phyloP scores from a whole-genome alignment of 768 basidiomycete genomes.

The Cubamyces sp. region DNA sequence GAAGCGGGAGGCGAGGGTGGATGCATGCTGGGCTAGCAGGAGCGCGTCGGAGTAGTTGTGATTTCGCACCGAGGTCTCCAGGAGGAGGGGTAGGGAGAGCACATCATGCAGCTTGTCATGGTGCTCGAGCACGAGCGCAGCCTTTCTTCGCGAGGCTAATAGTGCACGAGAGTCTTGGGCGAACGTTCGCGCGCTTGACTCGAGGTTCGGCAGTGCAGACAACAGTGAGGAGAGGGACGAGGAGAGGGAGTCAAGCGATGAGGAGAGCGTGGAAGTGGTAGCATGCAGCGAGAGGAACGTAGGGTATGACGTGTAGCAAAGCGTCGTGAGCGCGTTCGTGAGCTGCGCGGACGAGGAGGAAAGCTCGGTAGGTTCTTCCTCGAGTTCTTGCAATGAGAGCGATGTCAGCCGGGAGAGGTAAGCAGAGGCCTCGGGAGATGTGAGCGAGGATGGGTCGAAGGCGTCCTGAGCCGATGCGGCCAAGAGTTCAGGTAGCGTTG shows the following conservation, averaged over 20 bases:
- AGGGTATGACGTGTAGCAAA: slow-evolving; percentile 90
- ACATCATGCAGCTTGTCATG: slow-evolving; percentile 92
- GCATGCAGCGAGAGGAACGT: slow-evolving; percentile 89
- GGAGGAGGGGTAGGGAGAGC: slow-evolving; percentile 86
- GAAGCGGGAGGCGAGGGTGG: slow-evolving; percentile 46
- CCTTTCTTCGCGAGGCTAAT: slow-evolving; percentile 74
- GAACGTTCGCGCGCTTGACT: slow-evolving; percentile 73
- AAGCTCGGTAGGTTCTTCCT: slow-evolving; percentile 73
- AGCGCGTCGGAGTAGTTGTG: slow-evolving; percentile 93
- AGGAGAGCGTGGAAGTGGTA: slow-evolving; percentile 72
- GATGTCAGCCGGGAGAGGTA: slow-evolving; percentile 73
- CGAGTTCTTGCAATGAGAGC: slow-evolving; percentile 68
- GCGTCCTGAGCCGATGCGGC: slow-evolving; percentile 25
- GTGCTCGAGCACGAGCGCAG: slow-evolving; percentile 87
- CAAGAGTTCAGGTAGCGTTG: slow-evolving; percentile 28
- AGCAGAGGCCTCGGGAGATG: slow-evolving; percentile 33
- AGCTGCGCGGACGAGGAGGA: slow-evolving; percentile 86
- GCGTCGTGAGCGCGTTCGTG: slow-evolving; percentile 84
- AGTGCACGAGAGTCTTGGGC: slow-evolving; percentile 71
- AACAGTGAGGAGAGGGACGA: slow-evolving; percentile 73
- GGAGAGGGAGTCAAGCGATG: slow-evolving; percentile 76
- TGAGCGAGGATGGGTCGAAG: slow-evolving; percentile 21
- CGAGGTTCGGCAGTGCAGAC: slow-evolving; percentile 74
- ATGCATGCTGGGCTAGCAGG: slow-evolving; percentile 76
- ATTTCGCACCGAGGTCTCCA: slow-evolving; percentile 92